Evolutionary conservation across 2,329 filamentous ascomycete species (phyloP), one percentile per base, ranked within the genome.

Genomic region (Clathrospora elynae): DNA sequence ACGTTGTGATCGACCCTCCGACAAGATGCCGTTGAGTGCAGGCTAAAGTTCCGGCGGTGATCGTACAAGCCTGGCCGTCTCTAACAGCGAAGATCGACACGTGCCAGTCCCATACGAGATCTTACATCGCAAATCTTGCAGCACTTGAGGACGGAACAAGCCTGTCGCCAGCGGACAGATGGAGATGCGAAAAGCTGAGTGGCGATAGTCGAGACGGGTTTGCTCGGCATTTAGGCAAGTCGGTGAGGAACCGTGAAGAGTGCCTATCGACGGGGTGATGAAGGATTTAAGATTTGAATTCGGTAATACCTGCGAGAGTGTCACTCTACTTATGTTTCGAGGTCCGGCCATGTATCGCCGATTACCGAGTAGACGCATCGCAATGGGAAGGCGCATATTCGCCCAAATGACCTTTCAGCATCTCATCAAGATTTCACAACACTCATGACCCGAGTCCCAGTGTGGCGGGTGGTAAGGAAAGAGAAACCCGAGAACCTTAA

Each of bases 401-500:
- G n/a, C n/a, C n/a, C n/a, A n/a, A n/a, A n/a, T n/a, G n/a, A n/a
- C n/a, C n/a, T n/a, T n/a, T 36, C 32, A 36, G 30, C 33, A 46
- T 45, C 23, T 49, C 39, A 35, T 25, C 45, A 32, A 25, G 32
- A 12, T 37, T 25, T 12, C 10, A 19, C 42, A 18, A 6, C 24
- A 22, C 31, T 26, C 17, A 26, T 42, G 37, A 37, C 48, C 39
- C 32, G 30, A 47, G 42, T 40, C 38, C 43, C 46, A 43, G 34
- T 37, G 23, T 41, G 42, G 19, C 33, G 42, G n/a, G n/a, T n/a
- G n/a, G n/a, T n/a, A n/a, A n/a, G 37, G 35, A 37, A 41, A 48
- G 19, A 46, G 41, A 38, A 38, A 34, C 32, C 46, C 47, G 32
- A 30, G 31, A 60, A 60, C 55, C 47, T 57, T 60, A 60, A 58